These are phyloP conservation scores for Gossypium raimondii DNA, from an alignment of 345 rosid genomes.

Conservation along the genomic window DNA sequence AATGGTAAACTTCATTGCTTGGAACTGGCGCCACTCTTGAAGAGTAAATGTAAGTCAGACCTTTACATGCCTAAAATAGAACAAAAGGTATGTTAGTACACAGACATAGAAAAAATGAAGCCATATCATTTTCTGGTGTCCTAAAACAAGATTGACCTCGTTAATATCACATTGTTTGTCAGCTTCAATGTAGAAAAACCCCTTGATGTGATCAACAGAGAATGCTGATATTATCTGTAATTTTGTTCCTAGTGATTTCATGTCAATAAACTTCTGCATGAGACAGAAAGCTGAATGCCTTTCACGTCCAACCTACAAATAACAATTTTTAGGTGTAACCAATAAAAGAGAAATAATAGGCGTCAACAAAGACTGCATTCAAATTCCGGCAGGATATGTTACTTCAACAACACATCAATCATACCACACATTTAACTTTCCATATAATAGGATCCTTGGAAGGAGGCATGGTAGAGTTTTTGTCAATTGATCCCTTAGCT, in stretches of 20 bases:
- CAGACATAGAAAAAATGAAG: background rate
- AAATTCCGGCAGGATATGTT: background rate
- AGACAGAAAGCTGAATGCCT: constrained; percentile 75
- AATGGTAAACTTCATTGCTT: constrained; percentile 53
- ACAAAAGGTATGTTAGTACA: constrained; percentile 3
- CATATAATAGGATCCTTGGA: constrained; percentile 64
- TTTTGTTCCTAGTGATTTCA: constrained; percentile 54
- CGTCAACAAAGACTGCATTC: background rate
- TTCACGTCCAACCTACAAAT: constrained; percentile 74
- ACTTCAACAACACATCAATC: background rate
- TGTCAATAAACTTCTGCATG: constrained; percentile 89
- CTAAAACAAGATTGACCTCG: constrained; percentile 50
- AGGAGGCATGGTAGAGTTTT: constrained; percentile 44
- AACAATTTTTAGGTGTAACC: constrained; percentile 21
- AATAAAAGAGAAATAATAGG: background rate
- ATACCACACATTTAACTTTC: constrained; percentile 94
- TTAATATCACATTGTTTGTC: constrained; percentile 57
- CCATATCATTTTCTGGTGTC: background rate
- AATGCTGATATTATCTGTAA: constrained; percentile 70
- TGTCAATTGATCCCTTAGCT: constrained; percentile 47
- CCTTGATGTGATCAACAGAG: constrained; percentile 69
- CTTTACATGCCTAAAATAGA: constrained; percentile 65
- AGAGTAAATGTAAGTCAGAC: constrained; percentile 59
- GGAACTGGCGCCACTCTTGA: constrained; percentile 58
- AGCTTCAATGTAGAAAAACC: constrained; percentile 78